Percentiles rank a stretch among this genome's conserved stretches.
These are phyloP conservation scores for Curvularia eragrostidis DNA, from an alignment of 2,329 filamentous ascomycete species.

Conservation along the genomic window DNA sequence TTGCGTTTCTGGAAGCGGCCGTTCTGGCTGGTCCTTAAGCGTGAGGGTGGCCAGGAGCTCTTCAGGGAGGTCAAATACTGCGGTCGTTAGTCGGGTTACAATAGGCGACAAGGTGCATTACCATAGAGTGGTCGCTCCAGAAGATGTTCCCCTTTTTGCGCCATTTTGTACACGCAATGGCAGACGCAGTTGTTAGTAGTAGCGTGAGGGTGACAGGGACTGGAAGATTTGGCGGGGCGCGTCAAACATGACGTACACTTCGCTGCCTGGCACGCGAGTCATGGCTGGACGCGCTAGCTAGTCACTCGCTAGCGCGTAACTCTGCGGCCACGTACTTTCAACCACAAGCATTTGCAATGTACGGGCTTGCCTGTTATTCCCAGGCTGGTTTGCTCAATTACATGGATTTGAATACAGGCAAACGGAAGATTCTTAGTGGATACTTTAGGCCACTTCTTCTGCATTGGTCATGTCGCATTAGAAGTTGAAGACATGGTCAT, in stretches of 20 bases:
- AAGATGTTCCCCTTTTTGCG: slow-evolving; percentile 40
- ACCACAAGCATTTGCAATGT: neutral
- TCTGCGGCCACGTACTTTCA: neutral
- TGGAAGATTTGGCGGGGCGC: slow-evolving; percentile 15
- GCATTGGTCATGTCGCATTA: neutral
- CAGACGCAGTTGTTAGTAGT: neutral
- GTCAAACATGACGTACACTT: slow-evolving; percentile 16
- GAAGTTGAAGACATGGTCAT: neutral
- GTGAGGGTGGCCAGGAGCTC: slow-evolving; percentile 74
- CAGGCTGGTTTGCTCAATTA: neutral
- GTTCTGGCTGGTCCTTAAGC: slow-evolving; percentile 55
- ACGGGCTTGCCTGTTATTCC: neutral
- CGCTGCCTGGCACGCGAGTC: slow-evolving; percentile 5
- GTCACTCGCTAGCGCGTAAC: neutral
- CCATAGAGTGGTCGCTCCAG: slow-evolving; percentile 51
- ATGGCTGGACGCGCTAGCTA: slow-evolving; percentile 2
- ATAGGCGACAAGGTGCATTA: slow-evolving; percentile 19
- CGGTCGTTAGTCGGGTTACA: slow-evolving; percentile 19
- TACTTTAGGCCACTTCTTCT: neutral
- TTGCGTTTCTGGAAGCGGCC: slow-evolving; percentile 24
- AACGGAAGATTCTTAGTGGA: neutral
- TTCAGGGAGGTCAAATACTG: slow-evolving; percentile 82
- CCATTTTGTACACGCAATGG: slow-evolving; percentile 27
- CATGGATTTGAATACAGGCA: neutral
- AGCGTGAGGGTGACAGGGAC: neutral